phyloP scores from a whole-genome alignment of 2,329 filamentous ascomycete species.

The Penicillium vulpinum region DNA sequence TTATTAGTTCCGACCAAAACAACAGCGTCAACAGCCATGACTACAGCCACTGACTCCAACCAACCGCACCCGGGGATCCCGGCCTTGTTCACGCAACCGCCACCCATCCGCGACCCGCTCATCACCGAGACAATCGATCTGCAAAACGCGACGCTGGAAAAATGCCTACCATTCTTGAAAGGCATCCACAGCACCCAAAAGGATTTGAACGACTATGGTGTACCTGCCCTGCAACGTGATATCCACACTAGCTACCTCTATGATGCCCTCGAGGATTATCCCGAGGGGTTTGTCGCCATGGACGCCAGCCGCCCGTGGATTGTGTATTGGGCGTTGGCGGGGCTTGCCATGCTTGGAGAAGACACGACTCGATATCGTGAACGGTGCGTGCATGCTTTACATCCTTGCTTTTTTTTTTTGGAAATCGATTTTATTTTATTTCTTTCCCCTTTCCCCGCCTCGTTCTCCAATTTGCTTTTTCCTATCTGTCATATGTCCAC shows the following conservation, averaged over 20 bases:
- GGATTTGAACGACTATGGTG: conserved; percentile 67
- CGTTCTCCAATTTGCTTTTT: background rate
- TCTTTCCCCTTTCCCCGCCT: conserved; percentile 2
- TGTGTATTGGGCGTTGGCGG: conserved; percentile 86
- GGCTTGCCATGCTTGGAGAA: conserved; percentile 72
- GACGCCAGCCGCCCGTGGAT: conserved; percentile 93
- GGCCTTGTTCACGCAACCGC: conserved; percentile 46
- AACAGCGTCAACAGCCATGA: no score
- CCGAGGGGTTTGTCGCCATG: conserved; percentile 67
- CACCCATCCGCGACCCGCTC: conserved; percentile 66
- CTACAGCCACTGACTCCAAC: background rate
- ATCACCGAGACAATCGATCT: conserved; percentile 66
- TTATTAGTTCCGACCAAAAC: conserved; percentile 8
- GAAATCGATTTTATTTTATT: conserved; percentile 6
- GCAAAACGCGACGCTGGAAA: conserved; percentile 68
- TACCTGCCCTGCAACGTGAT: conserved; percentile 70
- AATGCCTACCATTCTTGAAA: conserved; percentile 68
- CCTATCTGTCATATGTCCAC: background rate
- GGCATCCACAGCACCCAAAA: conserved; percentile 51
- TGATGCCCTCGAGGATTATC: conserved; percentile 59
- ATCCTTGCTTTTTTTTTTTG: conserved; percentile 4
- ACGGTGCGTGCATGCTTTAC: conserved; percentile 40
- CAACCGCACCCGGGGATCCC: conserved; percentile 34
- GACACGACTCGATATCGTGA: conserved; percentile 67
- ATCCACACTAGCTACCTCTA: conserved; percentile 54